Evolutionary conservation across 2,329 filamentous ascomycete species (phyloP).

Genomic region (Cadophora luteo-olivacea): DNA sequence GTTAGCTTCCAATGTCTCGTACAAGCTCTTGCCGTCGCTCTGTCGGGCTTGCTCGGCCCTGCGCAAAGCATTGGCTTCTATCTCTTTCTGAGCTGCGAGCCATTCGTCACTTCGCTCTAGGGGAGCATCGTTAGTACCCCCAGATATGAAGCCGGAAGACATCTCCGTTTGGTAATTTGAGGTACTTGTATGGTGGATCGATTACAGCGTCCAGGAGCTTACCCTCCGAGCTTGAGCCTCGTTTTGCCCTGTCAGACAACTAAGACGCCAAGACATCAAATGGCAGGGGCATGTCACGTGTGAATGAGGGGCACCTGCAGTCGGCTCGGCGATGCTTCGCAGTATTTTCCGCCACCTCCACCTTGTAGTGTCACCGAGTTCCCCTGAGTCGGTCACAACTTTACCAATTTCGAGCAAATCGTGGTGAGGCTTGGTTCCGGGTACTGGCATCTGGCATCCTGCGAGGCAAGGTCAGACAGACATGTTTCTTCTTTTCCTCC

Average conservation of each 20-base stretch:
- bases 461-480: background rate
- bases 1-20: conserved; percentile 79
- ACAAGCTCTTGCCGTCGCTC: conserved; percentile 64
- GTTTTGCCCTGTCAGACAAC: background rate
- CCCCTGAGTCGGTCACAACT: conserved; percentile 1
- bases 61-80: conserved; percentile 41
- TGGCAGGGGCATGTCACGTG: background rate
- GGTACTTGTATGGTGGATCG: background rate
- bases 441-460: conserved; percentile 9
- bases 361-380: background rate
- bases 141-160: conserved; percentile 58
- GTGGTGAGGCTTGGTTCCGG: background rate
- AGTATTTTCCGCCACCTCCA: background rate
- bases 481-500: background rate
- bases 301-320: conserved; percentile 1
- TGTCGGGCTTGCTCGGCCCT: conserved; percentile 49
- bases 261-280: too few relatives aligned
- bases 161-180: conserved; percentile 40
- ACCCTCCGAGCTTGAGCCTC: too few relatives aligned
- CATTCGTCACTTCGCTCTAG: conserved; percentile 47
- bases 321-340: background rate
- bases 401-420: background rate
- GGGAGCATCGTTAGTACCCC: conserved; percentile 53
- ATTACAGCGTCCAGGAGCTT: background rate
- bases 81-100: conserved; percentile 48